Evolutionary conservation across 169 alveolate genomes (phyloP), one percentile per base, ranked within the genome.

Genomic region (Theileria annulata): DNA sequence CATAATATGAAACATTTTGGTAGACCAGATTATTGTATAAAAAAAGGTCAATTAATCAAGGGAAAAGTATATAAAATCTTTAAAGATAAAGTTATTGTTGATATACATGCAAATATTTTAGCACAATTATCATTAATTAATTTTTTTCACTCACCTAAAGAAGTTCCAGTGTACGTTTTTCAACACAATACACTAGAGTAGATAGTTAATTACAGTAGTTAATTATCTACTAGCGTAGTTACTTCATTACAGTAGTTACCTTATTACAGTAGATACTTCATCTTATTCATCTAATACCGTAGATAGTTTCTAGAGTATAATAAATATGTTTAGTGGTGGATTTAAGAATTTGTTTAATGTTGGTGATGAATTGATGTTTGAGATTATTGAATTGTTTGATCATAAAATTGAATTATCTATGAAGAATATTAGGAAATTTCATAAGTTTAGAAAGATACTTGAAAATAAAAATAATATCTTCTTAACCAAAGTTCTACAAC

Each of bases 1-100:
- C 77, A 77, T 59, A 84, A 84, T 51, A 10, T 77, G 81, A 85
- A 84, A n/a, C 28, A 47, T 37, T 84, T 84, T 27, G 90, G 90
- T 2, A 77, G 67, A 10, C 58, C 70, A 72, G 90, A 77, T 35
- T 84, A 69, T 58, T 56, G 73, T 3, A 63, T 84, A 25, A 35
- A 71, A 1, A 66, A 56, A 9, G 90, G 90, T 9, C 86, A 78
- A 69, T 27, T 77, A 48, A 77, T 84, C 25, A 76, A 77, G 58
- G 90, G 90, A n/a, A 77, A 60, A 12, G 78, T 84, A 19, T 59
- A 54, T 60, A 62, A 27, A 21, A 87, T 84, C 28, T 33, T 30
- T 15, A 72, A 71, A 25, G 42, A 62, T 33, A 49, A 42, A 19
- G 63, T 77, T 35, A 31, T 54, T 30, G 87, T 84, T 28, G 90